These are phyloP conservation scores for Mucor circinelloides DNA, from an alignment of 371 early-diverging fungal genomes.

Conservation along the genomic window DNA sequence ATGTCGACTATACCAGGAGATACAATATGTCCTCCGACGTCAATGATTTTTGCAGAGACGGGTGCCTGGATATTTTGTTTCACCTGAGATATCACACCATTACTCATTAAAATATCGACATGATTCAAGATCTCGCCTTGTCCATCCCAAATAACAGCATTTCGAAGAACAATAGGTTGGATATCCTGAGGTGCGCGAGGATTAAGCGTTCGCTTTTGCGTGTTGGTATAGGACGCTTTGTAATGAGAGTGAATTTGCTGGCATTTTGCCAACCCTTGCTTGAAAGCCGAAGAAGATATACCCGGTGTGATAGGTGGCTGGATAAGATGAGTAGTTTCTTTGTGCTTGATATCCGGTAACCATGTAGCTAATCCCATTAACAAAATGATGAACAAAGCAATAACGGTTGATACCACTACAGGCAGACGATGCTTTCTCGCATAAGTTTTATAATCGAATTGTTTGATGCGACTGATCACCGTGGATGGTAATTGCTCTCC, in stretches of 20 bases:
- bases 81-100: slow-evolving; percentile 53
- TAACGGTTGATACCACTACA: background rate
- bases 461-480: background rate
- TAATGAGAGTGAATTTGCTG: slow-evolving; percentile 62
- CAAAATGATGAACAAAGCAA: background rate
- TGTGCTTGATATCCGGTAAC: background rate
- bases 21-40: slow-evolving; percentile 66
- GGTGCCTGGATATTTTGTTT: slow-evolving; percentile 30
- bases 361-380: slow-evolving; percentile 5
- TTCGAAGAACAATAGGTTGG: slow-evolving; percentile 43
- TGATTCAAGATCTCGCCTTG: slow-evolving; percentile 45
- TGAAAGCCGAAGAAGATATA: slow-evolving; percentile 1
- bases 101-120: slow-evolving; percentile 53
- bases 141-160: slow-evolving; percentile 65
- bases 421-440: background rate
- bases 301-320: slow-evolving; percentile 11
- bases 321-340: background rate
- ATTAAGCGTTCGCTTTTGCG: background rate
- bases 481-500: background rate
- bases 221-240: background rate
- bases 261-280: slow-evolving; percentile 6
- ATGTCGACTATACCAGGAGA: slow-evolving; percentile 80
- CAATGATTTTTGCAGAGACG: slow-evolving; percentile 43
- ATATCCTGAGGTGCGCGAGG: slow-evolving; percentile 4
- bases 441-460: background rate